These are phyloP conservation scores for Solanum sitiens DNA, from an alignment of 257 asterid genomes.

Conservation along the genomic window DNA sequence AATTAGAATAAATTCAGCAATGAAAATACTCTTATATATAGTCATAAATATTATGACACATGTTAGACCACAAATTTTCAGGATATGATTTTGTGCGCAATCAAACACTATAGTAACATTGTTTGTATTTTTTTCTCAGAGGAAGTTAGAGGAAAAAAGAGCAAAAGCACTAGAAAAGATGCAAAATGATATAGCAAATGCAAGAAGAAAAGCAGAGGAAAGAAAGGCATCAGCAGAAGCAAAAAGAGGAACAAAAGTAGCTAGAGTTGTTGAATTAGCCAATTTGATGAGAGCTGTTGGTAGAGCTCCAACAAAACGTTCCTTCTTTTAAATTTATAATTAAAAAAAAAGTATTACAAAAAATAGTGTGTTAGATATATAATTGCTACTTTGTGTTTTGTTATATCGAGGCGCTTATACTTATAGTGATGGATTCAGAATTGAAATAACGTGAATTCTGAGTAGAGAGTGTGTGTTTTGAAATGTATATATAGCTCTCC, in stretches of 20 bases:
- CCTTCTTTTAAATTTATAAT: constrained; percentile 39
- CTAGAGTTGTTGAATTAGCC: constrained; percentile 60
- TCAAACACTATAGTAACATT: neutral
- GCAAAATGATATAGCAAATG: constrained; percentile 87
- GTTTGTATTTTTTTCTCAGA: constrained; percentile 19
- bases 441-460: neutral
- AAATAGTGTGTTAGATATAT: neutral
- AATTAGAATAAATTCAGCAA: neutral
- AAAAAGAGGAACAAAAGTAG: constrained; percentile 86
- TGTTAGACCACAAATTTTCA: neutral
- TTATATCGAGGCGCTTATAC: neutral
- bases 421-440: neutral
- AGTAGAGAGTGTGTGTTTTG: neutral
- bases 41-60: neutral
- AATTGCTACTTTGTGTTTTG: neutral
- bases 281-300: constrained; percentile 92
- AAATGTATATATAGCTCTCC: neutral
- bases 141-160: constrained; percentile 85
- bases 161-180: constrained; percentile 82
- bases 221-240: constrained; percentile 90
- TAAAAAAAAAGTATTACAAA: neutral
- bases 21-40: too few species aligned
- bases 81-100: neutral
- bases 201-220: constrained; percentile 89
- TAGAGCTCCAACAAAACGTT: constrained; percentile 70